Base-by-base conservation (phyloP, 371 early-diverging fungal genomes). In the Mucor indicus region DNA sequence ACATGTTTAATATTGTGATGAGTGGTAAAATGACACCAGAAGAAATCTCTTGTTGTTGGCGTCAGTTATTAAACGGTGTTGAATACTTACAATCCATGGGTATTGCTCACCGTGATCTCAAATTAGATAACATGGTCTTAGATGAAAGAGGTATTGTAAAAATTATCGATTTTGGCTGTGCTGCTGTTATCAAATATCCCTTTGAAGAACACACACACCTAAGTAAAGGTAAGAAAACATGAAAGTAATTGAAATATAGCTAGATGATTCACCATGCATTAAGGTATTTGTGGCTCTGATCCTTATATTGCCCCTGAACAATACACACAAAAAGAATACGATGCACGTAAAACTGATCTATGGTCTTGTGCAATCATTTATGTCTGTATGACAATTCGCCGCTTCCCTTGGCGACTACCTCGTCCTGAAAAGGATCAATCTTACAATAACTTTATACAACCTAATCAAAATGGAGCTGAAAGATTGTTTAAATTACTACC, bases 111-210 rank as follows among this genome's bases (percentile, higher is more conserved):
- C 81, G 92, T 22, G 94, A 94, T 57, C 54, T 95, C 24, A 95
- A 95, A 55, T 76, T 92, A 17, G 95, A 93, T 48, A 94, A 94
- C 68, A 80, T 87, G 49, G 70, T 92, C 17, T 57, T 91, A 49
- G 77, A 78, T 27, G 83, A 79, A 44, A 53, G 64, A 3, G 85
- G 89, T 12, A 77, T 84, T 10, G 69, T 95, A 47, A 95, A 95
- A 61, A 86, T 96, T 38, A 90, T 91, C 27, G 98, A 97, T 58
- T 95, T 96, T 80, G 95, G 98, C 8, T 89, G 87, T 39, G 85
- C 92, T 11, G 79, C 80, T 19, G 90, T 92, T 17, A 89, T 79
- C 57, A 76, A 81, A 41, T 73, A 80, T 32, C 86, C 87, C 0
- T 90, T 86, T 68, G 83, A 81, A 49, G 35, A 33, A 33, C 35